Conservation (phyloP, 257 asterid species). For the Gardenia jasminoides region DNA sequence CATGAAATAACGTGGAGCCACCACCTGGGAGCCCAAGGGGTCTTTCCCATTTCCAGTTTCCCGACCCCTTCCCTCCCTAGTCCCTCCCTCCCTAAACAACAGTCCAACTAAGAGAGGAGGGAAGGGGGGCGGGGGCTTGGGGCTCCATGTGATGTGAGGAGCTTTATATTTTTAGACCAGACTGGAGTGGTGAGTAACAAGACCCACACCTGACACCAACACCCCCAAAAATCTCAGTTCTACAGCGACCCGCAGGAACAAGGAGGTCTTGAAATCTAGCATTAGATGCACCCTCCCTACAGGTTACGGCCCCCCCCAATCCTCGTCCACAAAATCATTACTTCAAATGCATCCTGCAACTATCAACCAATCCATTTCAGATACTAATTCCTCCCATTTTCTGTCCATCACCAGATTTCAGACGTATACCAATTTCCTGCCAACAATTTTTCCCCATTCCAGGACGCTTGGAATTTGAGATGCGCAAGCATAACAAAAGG, state of each 20-base stretch:
- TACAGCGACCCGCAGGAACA: neutral
- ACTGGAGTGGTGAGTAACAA: slow-evolving; percentile 21
- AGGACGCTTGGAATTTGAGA: neutral
- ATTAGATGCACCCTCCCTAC: neutral
- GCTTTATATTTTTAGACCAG: slow-evolving; percentile 50
- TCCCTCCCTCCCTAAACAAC: neutral
- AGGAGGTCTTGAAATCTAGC: too few species aligned
- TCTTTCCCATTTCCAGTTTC: neutral
- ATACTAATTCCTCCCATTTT: neutral
- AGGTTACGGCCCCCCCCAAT: neutral
- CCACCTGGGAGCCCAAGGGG: slow-evolving; percentile 27
- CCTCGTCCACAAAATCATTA: neutral
- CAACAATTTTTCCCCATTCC: neutral
- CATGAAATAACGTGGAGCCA: slow-evolving; percentile 29
- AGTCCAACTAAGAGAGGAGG: slow-evolving; percentile 44
- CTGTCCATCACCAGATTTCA: neutral
- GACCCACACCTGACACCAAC: slow-evolving; percentile 23
- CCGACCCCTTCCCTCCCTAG: neutral
- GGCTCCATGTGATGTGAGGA: slow-evolving; percentile 45
- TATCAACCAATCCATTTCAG: too few species aligned
- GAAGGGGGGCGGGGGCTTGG: neutral
- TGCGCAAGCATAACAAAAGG: neutral
- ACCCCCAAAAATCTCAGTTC: neutral
- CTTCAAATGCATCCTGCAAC: neutral
- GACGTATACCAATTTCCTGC: slow-evolving; percentile 2